A percentile compares a stretch with the other conserved stretches of the same genome.
Conservation (phyloP, 352 stramenopile genomes). For the Salisapilia sapeloensis region DNA sequence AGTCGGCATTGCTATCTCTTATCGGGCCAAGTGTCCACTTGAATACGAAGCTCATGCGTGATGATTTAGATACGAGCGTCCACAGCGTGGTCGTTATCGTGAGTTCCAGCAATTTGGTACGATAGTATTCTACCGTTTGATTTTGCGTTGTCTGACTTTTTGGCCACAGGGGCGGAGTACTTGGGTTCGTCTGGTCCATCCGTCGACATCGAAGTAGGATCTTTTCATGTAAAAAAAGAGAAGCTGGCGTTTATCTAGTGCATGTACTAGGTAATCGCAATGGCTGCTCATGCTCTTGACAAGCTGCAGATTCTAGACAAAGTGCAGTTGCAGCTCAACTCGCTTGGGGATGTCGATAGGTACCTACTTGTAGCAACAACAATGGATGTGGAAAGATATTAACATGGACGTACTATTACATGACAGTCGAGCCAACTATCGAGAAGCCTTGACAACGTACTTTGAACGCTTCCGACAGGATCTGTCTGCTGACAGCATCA, state of each 20-base stretch:
- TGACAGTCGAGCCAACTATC: conserved; percentile 45
- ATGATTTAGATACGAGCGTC: conserved; percentile 82
- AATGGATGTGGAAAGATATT: background rate
- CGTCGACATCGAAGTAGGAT: conserved; percentile 55
- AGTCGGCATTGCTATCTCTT: conserved; percentile 1
- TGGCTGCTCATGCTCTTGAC: conserved; percentile 42
- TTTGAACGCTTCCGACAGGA: conserved; percentile 44
- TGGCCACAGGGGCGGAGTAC: conserved; percentile 46
- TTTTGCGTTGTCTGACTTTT: background rate
- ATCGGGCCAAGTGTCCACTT: too few species aligned
- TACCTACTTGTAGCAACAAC: conserved; percentile 2
- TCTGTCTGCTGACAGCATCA: conserved; percentile 58
- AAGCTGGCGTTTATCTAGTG: background rate
- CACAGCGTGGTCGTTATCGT: conserved; percentile 68
- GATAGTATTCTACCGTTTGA: conserved; percentile 1
- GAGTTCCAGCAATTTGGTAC: conserved; percentile 82
- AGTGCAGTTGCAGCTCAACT: conserved; percentile 60
- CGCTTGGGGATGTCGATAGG: conserved; percentile 68
- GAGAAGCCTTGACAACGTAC: conserved; percentile 35
- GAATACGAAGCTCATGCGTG: too few species aligned
- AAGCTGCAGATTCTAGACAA: conserved; percentile 38
- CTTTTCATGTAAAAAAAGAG: background rate
- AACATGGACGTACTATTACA: background rate
- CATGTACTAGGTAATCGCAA: conserved; percentile 41
- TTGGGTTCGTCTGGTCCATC: conserved; percentile 57